Percentiles rank a stretch among this genome's conserved stretches.
phyloP scores from a whole-genome alignment of 1,139 yeast species.

The Magnusiomyces fungicola region DNA sequence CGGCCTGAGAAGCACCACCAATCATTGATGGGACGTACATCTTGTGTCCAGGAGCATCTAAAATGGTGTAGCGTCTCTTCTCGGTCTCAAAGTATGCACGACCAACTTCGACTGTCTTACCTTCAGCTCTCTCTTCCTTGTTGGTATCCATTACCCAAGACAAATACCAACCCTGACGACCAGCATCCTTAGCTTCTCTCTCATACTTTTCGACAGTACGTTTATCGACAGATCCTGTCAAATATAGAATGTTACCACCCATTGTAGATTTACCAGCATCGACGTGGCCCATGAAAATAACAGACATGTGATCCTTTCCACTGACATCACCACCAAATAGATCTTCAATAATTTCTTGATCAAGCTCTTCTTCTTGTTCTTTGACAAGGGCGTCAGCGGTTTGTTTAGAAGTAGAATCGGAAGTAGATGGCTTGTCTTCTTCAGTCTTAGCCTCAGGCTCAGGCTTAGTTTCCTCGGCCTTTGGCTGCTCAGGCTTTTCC shows the following conservation, averaged over 20 bases:
- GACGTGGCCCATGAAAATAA: conserved; percentile 98
- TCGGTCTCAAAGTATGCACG: conserved; percentile 96
- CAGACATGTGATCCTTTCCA: conserved; percentile 86
- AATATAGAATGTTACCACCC: conserved; percentile 93
- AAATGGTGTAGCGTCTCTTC: conserved; percentile 91
- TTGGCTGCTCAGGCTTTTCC: conserved; percentile 1
- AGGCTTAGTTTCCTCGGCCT: conserved; percentile 2
- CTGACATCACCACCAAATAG: conserved; percentile 68
- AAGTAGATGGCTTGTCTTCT: conserved; percentile 18
- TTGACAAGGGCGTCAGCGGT: conserved; percentile 48
- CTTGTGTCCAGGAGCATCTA: conserved; percentile 99
- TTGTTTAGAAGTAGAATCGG: conserved; percentile 29
- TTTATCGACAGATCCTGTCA: conserved; percentile 96
- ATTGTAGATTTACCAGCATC: conserved; percentile 99
- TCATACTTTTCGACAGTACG: conserved; percentile 98
- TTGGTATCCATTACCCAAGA: conserved; percentile 99
- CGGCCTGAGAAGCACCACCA: conserved; percentile 99
- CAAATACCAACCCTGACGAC: conserved; percentile 98
- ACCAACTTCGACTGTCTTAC: conserved; percentile 98
- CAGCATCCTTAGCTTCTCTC: conserved; percentile 97
- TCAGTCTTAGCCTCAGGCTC: conserved; percentile 3
- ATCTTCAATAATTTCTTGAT: conserved; percentile 81
- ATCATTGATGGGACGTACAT: conserved; percentile 98
- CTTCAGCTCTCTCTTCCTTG: conserved; percentile 96
- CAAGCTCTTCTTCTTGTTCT: conserved; percentile 81